A percentile compares a stretch with the other conserved stretches of the same genome.
Conservation (phyloP, 1,139 yeast genomes). For the Blastobotrys apis region DNA sequence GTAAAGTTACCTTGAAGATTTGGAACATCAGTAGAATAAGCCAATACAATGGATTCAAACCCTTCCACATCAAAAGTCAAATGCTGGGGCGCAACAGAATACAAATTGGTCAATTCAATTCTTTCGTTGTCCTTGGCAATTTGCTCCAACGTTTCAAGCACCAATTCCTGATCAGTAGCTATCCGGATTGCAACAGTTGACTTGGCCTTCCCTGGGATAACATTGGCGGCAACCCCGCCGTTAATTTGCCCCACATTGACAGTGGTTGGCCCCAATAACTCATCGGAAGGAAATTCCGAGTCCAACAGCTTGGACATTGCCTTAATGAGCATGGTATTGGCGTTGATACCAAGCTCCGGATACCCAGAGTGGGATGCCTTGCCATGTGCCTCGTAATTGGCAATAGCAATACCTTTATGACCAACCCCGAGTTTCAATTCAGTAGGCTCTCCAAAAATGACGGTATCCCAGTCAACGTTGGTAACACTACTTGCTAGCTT, state of each 20-base stretch:
- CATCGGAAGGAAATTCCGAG: constrained; percentile 46
- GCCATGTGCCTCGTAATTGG: constrained; percentile 46
- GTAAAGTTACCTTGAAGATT: constrained; percentile 41
- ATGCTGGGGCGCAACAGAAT: constrained; percentile 41
- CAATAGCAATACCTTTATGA: constrained; percentile 56
- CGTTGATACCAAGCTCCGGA: constrained; percentile 64
- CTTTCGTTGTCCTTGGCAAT: constrained; percentile 34
- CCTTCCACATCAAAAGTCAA: constrained; percentile 61
- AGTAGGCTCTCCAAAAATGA: constrained; percentile 72
- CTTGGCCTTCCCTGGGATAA: constrained; percentile 55
- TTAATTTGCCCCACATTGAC: constrained; percentile 53
- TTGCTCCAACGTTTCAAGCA: constrained; percentile 38
- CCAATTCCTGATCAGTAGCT: constrained; percentile 44
- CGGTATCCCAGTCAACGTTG: constrained; percentile 53
- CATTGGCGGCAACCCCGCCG: constrained; percentile 64
- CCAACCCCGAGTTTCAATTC: constrained; percentile 66
- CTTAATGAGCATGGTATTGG: constrained; percentile 54
- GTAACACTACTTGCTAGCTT: constrained; percentile 39
- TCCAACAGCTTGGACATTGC: constrained; percentile 42
- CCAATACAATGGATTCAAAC: constrained; percentile 51
- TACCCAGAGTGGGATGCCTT: constrained; percentile 66
- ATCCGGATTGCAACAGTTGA: constrained; percentile 53
- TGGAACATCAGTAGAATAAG: constrained; percentile 66
- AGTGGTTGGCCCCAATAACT: constrained; percentile 57
- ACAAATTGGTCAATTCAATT: constrained; percentile 29